Evolutionary conservation across 176 grass and related monocot genomes (phyloP).

Genomic region (Avena insularis): DNA sequence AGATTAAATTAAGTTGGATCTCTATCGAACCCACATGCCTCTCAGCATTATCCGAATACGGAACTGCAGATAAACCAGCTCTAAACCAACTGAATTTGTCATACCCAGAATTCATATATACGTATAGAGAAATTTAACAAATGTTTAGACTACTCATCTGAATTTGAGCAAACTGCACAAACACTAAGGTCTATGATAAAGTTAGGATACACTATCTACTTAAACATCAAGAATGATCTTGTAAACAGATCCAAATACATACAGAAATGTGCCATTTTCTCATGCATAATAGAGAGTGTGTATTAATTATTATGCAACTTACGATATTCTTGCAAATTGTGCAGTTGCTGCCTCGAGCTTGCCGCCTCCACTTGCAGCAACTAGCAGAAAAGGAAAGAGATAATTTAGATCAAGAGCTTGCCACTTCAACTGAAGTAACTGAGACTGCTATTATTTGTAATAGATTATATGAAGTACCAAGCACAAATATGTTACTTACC

Average conservation of each 20-base stretch:
- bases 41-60: neutral
- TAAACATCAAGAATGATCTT: constrained; percentile 14
- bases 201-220: neutral
- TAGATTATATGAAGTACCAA: constrained; percentile 1
- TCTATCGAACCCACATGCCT: neutral
- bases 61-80: constrained; percentile 8
- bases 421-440: neutral
- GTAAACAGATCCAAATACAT: neutral
- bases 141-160: constrained; percentile 18
- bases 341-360: constrained; percentile 78
- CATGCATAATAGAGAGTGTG: neutral
- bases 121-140: neutral
- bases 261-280: neutral
- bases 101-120: constrained; percentile 5
- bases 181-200: constrained; percentile 20
- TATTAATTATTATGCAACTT: constrained; percentile 34
- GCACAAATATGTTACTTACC: neutral
- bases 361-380: constrained; percentile 73
- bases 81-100: constrained; percentile 10
- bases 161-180: neutral
- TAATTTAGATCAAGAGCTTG: constrained; percentile 23
- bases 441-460: constrained; percentile 7
- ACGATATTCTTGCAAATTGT: constrained; percentile 86
- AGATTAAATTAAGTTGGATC: neutral
- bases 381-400: constrained; percentile 42